Evolutionary conservation across 2,329 filamentous ascomycete genomes (phyloP), one percentile per base, ranked within the genome.

Genomic region (Pezicula radicicola): DNA sequence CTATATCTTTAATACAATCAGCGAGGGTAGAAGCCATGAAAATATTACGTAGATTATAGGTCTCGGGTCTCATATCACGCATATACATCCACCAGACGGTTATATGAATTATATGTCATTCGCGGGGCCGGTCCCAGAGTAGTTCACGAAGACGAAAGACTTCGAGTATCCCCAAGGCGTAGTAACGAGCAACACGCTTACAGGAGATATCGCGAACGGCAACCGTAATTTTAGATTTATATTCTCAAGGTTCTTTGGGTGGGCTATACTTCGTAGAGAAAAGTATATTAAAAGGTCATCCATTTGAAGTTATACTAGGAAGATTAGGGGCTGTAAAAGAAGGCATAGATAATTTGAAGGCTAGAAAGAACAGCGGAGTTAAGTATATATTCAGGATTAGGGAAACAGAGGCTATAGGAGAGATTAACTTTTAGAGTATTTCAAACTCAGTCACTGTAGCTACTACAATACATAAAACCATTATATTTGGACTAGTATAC

Each of bases 211-310:
- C 21, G 21, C 21, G 21, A 21, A 21, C 21, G 21, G 43, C 27
- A 27, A 46, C 16, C 15, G 5, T n/a, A 12, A 48, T 15, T 48
- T 48, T 37, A 25, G 21, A 48, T 48, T 37, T 40, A 25, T 48
- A 16, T 48, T 36, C 27, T 37, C 25, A 9, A 25, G 46, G 15
- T 35, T 37, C 13, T 37, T 48, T 9, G 37, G 30, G 4, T 61
- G 70, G 43, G 75, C 72, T 0, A 53, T n/a, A n/a, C n/a, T n/a
- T n/a, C n/a, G n/a, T 81, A 50, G 66, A 66, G n/a, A 70, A 79
- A 49, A 76, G 75, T 0, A 76, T 69, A 66, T 74, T 80, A 48
- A 69, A 61, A 54, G 58, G 65, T 4, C 78, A 81, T 61, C 74
- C 74, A 49, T 63, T 67, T 25, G 75, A 80, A 63, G 70, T 82